phyloP scores from a whole-genome alignment of 208 protist genomes.

The Sergeia podlipaevii region DNA sequence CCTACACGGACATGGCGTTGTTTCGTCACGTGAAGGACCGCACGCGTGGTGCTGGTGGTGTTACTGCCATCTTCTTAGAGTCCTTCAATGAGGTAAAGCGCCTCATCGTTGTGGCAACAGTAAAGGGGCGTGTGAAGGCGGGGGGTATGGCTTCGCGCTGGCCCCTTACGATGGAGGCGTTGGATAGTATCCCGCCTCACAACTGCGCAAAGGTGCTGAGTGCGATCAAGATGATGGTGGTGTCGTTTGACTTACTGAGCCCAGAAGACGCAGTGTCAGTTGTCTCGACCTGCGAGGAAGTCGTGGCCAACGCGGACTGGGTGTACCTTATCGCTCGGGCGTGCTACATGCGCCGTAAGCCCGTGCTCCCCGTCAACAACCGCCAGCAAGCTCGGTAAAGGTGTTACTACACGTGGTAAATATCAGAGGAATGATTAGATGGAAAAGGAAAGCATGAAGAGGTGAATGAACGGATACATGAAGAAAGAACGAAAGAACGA shows the following conservation, averaged over 20 bases:
- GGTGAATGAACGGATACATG: not conserved
- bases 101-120: conserved; percentile 37
- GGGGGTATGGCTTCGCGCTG: conserved; percentile 37
- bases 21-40: conserved; percentile 79
- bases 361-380: conserved; percentile 65
- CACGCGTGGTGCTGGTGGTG: conserved; percentile 38
- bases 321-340: conserved; percentile 69
- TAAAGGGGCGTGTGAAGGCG: conserved; percentile 12
- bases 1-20: conserved; percentile 81
- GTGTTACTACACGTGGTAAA: not conserved
- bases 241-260: conserved; percentile 76
- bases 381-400: conserved; percentile 16
- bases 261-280: conserved; percentile 42
- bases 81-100: conserved; percentile 80
- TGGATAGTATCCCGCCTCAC: conserved; percentile 73
- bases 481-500: no score
- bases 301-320: conserved; percentile 86
- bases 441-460: no score
- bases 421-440: no score
- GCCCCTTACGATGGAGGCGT: conserved; percentile 55
- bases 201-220: conserved; percentile 67
- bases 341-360: conserved; percentile 69
- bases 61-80: conserved; percentile 74
- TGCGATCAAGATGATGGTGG: conserved; percentile 77
- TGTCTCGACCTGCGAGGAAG: conserved; percentile 50